These are phyloP conservation scores for Fagopyrum tataricum DNA, from an alignment of 148 eudicot genomes.

Conservation along the genomic window DNA sequence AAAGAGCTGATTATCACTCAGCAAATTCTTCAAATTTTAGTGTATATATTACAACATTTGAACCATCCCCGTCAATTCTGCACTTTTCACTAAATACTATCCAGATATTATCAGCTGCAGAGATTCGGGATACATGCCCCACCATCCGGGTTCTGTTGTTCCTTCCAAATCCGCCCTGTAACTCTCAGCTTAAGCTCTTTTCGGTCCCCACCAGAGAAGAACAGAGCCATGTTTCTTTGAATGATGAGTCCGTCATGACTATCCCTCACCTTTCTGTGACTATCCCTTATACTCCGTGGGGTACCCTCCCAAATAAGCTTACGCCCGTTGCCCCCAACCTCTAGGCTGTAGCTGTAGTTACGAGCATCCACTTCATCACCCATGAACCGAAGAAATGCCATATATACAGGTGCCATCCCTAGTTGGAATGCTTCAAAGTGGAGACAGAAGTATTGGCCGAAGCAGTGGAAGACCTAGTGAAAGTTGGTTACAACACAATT, in stretches of 20 bases:
- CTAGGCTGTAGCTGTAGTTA: constrained; percentile 72
- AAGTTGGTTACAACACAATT: neutral
- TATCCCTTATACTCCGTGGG: constrained; percentile 71
- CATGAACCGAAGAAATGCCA: constrained; percentile 87
- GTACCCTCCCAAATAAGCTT: constrained; percentile 78
- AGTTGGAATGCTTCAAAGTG: constrained; percentile 87
- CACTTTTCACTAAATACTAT: neutral
- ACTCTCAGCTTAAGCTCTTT: constrained; percentile 63
- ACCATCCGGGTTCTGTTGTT: constrained; percentile 51
- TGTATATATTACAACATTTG: neutral
- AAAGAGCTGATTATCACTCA: neutral
- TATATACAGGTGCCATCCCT: constrained; percentile 83
- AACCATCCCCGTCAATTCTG: too few relatives aligned
- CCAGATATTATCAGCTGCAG: constrained; percentile 23
- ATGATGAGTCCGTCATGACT: constrained; percentile 75
- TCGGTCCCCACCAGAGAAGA: constrained; percentile 64
- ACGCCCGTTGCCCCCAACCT: constrained; percentile 77
- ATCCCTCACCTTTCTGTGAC: constrained; percentile 74
- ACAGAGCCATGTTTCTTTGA: constrained; percentile 61
- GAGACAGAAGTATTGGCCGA: constrained; percentile 80
- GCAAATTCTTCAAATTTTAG: neutral
- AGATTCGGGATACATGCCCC: constrained; percentile 59
- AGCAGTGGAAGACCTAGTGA: constrained; percentile 73
- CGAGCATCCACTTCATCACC: constrained; percentile 78
- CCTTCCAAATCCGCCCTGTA: constrained; percentile 62